phyloP scores from a whole-genome alignment of 192 early-diverging fungal species.

The Coemansia sp. region DNA sequence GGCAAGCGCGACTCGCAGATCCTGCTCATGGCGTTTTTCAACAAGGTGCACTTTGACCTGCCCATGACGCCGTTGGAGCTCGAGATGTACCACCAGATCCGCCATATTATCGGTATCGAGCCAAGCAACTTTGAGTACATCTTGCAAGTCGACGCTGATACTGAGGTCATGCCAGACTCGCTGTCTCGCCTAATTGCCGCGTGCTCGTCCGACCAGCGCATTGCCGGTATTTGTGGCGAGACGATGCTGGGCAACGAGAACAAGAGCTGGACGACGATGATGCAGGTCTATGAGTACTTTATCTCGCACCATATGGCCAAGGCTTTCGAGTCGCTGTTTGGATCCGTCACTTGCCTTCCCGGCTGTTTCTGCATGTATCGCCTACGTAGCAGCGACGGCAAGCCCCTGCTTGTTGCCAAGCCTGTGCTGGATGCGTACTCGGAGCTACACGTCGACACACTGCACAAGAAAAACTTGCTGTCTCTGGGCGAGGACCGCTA shows the following conservation, averaged over 20 bases:
- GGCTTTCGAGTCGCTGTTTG: not conserved
- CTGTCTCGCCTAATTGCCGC: slow-evolving; percentile 85
- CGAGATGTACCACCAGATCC: slow-evolving; percentile 97
- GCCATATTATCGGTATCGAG: slow-evolving; percentile 91
- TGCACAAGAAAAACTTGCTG: slow-evolving; percentile 97
- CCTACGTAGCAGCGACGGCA: slow-evolving; percentile 58
- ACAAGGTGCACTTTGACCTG: slow-evolving; percentile 88
- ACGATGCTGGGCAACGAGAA: slow-evolving; percentile 89
- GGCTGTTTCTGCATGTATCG: slow-evolving; percentile 91
- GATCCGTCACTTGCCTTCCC: slow-evolving; percentile 47
- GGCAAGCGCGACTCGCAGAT: slow-evolving; percentile 99
- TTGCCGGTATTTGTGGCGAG: slow-evolving; percentile 93
- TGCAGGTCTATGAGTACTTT: slow-evolving; percentile 95
- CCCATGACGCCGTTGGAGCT: slow-evolving; percentile 94
- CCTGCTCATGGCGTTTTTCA: slow-evolving; percentile 92
- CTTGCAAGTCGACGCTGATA: slow-evolving; percentile 84
- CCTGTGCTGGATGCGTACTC: slow-evolving; percentile 85
- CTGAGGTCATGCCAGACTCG: slow-evolving; percentile 82
- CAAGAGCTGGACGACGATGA: slow-evolving; percentile 92
- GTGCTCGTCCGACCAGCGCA: slow-evolving; percentile 70
- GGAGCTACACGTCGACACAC: slow-evolving; percentile 88
- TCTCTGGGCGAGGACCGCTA: slow-evolving; percentile 97
- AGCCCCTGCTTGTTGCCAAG: slow-evolving; percentile 80
- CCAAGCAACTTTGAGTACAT: slow-evolving; percentile 77
- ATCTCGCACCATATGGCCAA: slow-evolving; percentile 93